Percentiles rank a stretch among this genome's conserved stretches.
Evolutionary conservation across 257 asterid species (phyloP).

Genomic region (Nemophila menziesii): DNA sequence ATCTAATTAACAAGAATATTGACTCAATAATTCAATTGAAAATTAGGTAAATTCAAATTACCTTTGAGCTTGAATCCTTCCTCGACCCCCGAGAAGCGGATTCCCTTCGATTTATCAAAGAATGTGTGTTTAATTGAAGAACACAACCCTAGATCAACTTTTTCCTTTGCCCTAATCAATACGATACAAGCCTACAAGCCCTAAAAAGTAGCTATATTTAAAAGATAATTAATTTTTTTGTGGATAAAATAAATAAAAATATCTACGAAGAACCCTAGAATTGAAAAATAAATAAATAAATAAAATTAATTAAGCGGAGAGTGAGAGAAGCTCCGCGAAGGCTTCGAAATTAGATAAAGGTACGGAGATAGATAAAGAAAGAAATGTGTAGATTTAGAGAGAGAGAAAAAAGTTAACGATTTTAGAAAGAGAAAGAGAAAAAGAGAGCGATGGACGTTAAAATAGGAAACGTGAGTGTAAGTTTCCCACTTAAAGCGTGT

Average conservation of each 20-base stretch:
- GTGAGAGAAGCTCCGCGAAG: constrained; percentile 4
- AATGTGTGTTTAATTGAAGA: background rate
- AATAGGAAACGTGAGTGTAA: background rate
- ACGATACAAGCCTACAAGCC: no score
- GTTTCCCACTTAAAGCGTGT: background rate
- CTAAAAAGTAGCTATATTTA: background rate
- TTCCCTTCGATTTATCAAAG: background rate
- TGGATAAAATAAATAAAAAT: background rate
- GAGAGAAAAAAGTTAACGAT: constrained; percentile 5
- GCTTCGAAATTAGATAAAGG: constrained; percentile 1
- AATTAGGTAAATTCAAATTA: constrained; percentile 1
- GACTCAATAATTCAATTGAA: background rate
- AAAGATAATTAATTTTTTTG: no score
- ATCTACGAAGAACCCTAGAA: background rate
- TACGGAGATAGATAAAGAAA: constrained; percentile 7
- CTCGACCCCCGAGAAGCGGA: constrained; percentile 2
- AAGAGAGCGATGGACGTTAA: background rate
- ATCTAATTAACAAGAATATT: background rate
- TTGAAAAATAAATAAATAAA: background rate
- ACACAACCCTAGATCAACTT: constrained; percentile 13
- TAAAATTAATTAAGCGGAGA: constrained; percentile 1
- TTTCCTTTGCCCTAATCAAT: background rate
- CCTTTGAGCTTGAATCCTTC: constrained; percentile 9
- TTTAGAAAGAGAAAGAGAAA: background rate
- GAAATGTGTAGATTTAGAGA: constrained; percentile 6